Evolutionary conservation across 2,329 filamentous ascomycete genomes (phyloP).

Genomic region (Colletotrichum sojae): DNA sequence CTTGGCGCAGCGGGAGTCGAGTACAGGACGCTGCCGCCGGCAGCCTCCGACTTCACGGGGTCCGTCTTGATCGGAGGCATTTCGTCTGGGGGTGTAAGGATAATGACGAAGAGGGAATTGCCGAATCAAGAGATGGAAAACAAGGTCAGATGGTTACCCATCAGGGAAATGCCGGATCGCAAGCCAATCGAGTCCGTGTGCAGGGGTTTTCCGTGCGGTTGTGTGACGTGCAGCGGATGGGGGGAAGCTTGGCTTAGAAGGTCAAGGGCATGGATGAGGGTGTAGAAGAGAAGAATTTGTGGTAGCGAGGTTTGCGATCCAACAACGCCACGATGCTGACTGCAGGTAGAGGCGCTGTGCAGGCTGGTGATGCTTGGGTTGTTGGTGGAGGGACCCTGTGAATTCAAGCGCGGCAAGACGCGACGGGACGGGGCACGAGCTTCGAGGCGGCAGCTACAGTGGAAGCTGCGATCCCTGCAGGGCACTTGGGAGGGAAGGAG

Average conservation of each 20-base stretch:
- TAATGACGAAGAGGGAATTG: neutral
- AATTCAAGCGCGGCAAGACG: neutral
- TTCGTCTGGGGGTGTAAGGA: neutral
- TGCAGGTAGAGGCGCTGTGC: neutral
- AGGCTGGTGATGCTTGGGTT: neutral
- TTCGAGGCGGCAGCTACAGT: neutral
- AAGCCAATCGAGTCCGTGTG: neutral
- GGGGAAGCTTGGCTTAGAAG: neutral
- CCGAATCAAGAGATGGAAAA: no score
- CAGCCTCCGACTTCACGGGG: conserved; percentile 7
- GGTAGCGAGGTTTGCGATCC: neutral
- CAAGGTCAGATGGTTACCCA: neutral
- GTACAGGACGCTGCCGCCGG: neutral
- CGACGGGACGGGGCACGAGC: conserved; percentile 10
- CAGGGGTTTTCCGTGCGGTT: neutral
- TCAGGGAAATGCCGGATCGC: neutral
- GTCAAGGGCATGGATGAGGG: neutral
- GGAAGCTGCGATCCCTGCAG: conserved; percentile 16
- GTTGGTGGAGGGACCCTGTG: neutral
- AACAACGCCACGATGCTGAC: neutral
- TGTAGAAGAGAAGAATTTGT: neutral
- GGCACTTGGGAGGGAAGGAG: no score
- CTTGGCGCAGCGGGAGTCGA: neutral
- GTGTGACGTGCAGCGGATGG: neutral
- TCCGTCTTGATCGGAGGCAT: conserved; percentile 27